phyloP scores from a whole-genome alignment of 176 grass and related monocot genomes.

The Typha latifolia region DNA sequence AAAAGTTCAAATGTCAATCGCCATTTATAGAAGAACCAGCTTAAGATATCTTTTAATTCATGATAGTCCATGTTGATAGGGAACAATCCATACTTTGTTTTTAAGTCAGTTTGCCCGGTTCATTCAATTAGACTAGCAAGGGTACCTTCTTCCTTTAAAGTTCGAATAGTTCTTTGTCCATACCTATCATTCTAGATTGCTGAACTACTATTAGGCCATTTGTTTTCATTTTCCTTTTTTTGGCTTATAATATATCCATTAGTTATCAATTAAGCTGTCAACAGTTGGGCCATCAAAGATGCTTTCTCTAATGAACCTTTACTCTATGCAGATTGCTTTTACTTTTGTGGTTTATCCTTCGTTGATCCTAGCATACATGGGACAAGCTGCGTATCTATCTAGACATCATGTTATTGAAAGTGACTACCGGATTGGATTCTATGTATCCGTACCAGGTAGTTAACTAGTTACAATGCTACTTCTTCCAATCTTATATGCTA shows the following conservation, averaged over 20 bases:
- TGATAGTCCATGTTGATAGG: neutral
- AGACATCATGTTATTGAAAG: constrained; percentile 75
- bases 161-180: too few species aligned
- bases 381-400: constrained; percentile 94
- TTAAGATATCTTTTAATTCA: neutral
- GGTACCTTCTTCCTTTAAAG: too few species aligned
- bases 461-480: constrained; percentile 10
- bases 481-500: neutral
- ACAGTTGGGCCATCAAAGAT: neutral
- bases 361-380: constrained; percentile 95
- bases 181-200: neutral
- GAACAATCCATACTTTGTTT: neutral
- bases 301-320: constrained; percentile 3
- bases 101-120: neutral
- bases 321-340: constrained; percentile 68
- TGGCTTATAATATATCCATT: neutral
- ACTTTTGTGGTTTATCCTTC: constrained; percentile 96
- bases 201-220: neutral
- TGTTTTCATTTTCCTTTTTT: neutral
- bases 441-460: constrained; percentile 92
- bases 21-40: too few species aligned
- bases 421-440: constrained; percentile 92
- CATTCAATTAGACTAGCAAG: neutral
- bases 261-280: neutral
- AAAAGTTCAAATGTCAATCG: too few species aligned